These are phyloP conservation scores for Saxophila tyrrhenica DNA, from an alignment of 495 filamentous ascomycete species.

Conservation along the genomic window DNA sequence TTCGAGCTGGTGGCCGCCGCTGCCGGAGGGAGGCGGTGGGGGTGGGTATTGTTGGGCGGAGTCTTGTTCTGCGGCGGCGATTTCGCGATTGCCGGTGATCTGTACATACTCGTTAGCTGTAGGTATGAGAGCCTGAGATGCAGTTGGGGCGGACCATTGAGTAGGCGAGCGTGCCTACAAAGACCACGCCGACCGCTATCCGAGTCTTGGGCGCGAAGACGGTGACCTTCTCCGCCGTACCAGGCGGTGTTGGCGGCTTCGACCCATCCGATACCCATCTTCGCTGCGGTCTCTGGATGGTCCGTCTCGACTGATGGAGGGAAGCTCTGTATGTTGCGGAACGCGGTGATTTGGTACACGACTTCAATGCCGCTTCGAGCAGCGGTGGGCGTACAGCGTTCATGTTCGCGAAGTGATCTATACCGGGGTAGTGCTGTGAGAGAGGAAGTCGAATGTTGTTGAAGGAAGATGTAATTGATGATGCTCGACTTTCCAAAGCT, in stretches of 20 bases:
- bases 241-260: conserved; percentile 11
- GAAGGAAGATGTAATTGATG: background rate
- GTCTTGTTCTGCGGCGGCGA: background rate
- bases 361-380: conserved; percentile 1
- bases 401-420: background rate
- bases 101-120: background rate
- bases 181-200: conserved; percentile 48
- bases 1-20: conserved; percentile 30
- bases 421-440: background rate
- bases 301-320: conserved; percentile 4
- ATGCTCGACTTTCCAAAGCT: background rate
- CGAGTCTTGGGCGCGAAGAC: conserved; percentile 30
- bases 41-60: background rate
- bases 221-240: conserved; percentile 9
- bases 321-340: background rate
- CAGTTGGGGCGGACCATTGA: conserved; percentile 44
- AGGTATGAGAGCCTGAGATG: background rate
- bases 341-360: background rate
- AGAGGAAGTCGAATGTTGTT: background rate
- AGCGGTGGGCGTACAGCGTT: background rate
- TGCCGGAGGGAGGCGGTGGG: background rate
- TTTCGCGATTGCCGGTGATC: background rate
- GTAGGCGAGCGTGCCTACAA: conserved; percentile 52
- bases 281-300: background rate
- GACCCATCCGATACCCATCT: conserved; percentile 19